These are phyloP conservation scores for Hypoxylon sp. DNA, from an alignment of 2,329 filamentous ascomycete genomes.

Conservation along the genomic window DNA sequence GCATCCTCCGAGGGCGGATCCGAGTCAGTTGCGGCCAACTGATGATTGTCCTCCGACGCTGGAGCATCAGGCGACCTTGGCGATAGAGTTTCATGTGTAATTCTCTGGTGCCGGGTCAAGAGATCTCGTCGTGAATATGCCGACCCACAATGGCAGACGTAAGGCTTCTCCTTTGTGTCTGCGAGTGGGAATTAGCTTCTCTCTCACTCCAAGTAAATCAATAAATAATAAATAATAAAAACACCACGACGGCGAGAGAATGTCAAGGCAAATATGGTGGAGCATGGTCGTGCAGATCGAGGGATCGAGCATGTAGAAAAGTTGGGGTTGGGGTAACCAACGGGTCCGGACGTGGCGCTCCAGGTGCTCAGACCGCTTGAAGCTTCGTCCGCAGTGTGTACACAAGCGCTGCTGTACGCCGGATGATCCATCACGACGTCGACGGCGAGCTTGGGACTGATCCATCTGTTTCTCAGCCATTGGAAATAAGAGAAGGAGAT, in stretches of 20 bases:
- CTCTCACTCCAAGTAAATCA: too few relatives aligned
- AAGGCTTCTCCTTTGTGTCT: conserved; percentile 64
- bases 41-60: conserved; percentile 49
- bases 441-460: conserved; percentile 48
- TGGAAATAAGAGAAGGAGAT: conserved; percentile 26
- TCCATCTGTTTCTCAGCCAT: conserved; percentile 51
- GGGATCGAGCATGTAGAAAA: conserved; percentile 21
- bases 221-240: background rate
- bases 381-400: conserved; percentile 58
- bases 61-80: conserved; percentile 49
- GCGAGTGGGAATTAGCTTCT: conserved; percentile 25
- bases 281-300: conserved; percentile 42
- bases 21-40: conserved; percentile 45
- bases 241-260: background rate
- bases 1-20: conserved; percentile 45
- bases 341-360: conserved; percentile 61
- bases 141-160: conserved; percentile 59
- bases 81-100: conserved; percentile 53
- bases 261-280: conserved; percentile 21
- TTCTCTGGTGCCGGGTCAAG: conserved; percentile 59
- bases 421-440: conserved; percentile 50
- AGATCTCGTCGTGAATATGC: conserved; percentile 61
- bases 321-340: conserved; percentile 54
- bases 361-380: conserved; percentile 61
- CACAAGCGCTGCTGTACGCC: conserved; percentile 52